Evolutionary conservation across 1,139 yeast species (phyloP).

Genomic region (Yamadazyma sp.): DNA sequence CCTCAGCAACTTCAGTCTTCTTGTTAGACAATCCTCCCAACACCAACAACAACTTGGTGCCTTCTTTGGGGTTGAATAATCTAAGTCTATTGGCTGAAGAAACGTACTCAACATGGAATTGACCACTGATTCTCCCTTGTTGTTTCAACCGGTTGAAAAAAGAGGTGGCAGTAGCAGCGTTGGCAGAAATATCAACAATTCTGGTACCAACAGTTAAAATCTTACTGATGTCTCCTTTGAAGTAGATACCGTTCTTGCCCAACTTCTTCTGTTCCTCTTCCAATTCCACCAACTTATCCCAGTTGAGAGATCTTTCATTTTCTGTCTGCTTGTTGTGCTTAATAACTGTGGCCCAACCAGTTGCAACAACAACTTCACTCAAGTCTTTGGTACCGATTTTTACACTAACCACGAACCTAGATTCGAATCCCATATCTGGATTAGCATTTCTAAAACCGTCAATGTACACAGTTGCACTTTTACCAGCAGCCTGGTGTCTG

Average conservation of each 20-base stretch:
- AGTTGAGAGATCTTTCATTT: conserved; percentile 67
- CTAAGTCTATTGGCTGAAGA: conserved; percentile 67
- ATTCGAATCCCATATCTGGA: conserved; percentile 56
- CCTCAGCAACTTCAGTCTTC: conserved; percentile 48
- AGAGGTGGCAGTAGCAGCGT: conserved; percentile 67
- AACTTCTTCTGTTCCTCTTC: conserved; percentile 60
- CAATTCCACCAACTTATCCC: conserved; percentile 75
- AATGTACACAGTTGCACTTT: conserved; percentile 55
- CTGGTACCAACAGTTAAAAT: conserved; percentile 53
- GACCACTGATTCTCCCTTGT: conserved; percentile 61
- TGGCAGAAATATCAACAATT: conserved; percentile 79
- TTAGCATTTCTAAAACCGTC: conserved; percentile 70
- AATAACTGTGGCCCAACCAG: conserved; percentile 77
- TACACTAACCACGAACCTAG: conserved; percentile 62
- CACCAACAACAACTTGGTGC: conserved; percentile 65
- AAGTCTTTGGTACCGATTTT: conserved; percentile 54
- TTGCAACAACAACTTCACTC: conserved; percentile 58
- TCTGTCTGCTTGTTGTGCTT: conserved; percentile 72
- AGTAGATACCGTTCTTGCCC: conserved; percentile 61
- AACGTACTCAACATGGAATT: conserved; percentile 66
- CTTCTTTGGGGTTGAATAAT: conserved; percentile 69
- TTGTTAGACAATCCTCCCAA: conserved; percentile 70
- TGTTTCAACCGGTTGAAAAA: conserved; percentile 70
- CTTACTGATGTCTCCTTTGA: conserved; percentile 47
- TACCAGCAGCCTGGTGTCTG: conserved; percentile 69